Evolutionary conservation across 352 stramenopile species (phyloP).

Genomic region (Pythium utonaiense): DNA sequence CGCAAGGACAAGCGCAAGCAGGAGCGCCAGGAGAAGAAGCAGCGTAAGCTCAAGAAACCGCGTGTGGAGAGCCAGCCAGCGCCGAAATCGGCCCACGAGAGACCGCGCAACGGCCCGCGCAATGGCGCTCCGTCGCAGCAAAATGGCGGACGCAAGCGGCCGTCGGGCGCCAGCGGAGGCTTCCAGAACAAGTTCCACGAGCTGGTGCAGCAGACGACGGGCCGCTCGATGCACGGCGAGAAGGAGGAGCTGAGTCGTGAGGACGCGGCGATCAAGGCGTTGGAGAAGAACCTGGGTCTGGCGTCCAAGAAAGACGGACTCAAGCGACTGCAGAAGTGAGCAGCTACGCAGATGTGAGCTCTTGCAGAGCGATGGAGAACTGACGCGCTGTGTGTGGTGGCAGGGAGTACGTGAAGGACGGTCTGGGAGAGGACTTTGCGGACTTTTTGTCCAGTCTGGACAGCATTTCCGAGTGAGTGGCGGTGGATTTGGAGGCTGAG

Average conservation of each 20-base stretch:
- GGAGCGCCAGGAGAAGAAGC: constrained; percentile 79
- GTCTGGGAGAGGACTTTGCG: constrained; percentile 75
- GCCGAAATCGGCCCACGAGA: constrained; percentile 17
- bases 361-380: background rate
- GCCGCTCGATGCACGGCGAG: constrained; percentile 29
- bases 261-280: constrained; percentile 63
- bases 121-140: background rate
- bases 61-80: constrained; percentile 19
- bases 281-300: constrained; percentile 71
- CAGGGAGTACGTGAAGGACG: constrained; percentile 79
- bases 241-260: constrained; percentile 32
- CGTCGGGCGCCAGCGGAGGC: background rate
- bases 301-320: constrained; percentile 41
- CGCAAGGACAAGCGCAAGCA: constrained; percentile 81
- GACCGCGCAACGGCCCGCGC: constrained; percentile 11
- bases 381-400: constrained; percentile 8
- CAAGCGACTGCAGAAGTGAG: constrained; percentile 71
- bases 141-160: background rate
- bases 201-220: constrained; percentile 65
- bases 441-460: constrained; percentile 73
- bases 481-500: background rate
- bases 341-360: background rate
- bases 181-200: constrained; percentile 81
- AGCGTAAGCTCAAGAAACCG: constrained; percentile 55
- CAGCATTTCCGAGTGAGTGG: constrained; percentile 63